phyloP scores from a whole-genome alignment of 2,329 filamentous ascomycete species.

The Ambrosiella cleistominuta region DNA sequence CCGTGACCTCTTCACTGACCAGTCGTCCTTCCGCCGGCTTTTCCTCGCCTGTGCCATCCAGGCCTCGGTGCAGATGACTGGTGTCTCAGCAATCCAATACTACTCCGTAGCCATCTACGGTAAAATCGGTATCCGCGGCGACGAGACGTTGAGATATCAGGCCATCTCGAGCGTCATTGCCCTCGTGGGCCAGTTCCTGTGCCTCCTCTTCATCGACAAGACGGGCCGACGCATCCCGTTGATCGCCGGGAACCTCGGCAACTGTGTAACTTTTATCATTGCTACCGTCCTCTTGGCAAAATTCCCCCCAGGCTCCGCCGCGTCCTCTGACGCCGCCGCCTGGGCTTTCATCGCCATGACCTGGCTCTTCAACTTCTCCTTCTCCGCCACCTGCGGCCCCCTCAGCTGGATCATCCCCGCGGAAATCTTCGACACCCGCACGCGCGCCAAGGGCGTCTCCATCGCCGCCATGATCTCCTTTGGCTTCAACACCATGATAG shows the following conservation, averaged over 20 bases:
- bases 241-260: conserved; percentile 54
- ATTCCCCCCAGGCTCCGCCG: conserved; percentile 33
- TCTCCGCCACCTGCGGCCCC: conserved; percentile 53
- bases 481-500: conserved; percentile 63
- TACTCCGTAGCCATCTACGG: conserved; percentile 50
- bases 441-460: conserved; percentile 55
- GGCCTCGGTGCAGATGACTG: conserved; percentile 59
- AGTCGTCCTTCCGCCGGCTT: conserved; percentile 50
- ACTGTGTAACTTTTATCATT: conserved; percentile 56
- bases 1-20: conserved; percentile 43
- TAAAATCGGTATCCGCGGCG: conserved; percentile 48
- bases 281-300: conserved; percentile 33
- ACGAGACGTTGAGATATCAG: conserved; percentile 55
- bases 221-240: conserved; percentile 56
- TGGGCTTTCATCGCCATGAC: conserved; percentile 61
- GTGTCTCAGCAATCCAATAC: conserved; percentile 58
- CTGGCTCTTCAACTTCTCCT: conserved; percentile 68
- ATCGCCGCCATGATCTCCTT: conserved; percentile 57
- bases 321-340: conserved; percentile 27
- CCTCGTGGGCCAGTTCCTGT: conserved; percentile 48
- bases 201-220: conserved; percentile 51
- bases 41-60: conserved; percentile 54
- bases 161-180: conserved; percentile 58
- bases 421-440: conserved; percentile 63
- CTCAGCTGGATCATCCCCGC: conserved; percentile 44